Evolutionary conservation across 495 filamentous ascomycete genomes (phyloP).

Genomic region (Hypoxylon subgilvum): DNA sequence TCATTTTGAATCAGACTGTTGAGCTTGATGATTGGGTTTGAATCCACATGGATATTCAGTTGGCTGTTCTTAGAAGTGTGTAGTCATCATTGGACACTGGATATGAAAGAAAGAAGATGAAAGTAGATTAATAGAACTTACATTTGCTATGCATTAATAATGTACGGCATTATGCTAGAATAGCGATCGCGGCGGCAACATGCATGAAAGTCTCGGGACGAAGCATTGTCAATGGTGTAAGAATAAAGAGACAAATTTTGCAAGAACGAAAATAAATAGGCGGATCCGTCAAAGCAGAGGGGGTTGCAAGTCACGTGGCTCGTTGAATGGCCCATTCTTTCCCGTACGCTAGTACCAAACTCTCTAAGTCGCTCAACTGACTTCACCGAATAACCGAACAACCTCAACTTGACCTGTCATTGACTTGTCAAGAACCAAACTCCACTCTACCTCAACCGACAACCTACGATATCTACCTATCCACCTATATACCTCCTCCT

Average conservation of each 20-base stretch:
- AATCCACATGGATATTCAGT: conserved; percentile 64
- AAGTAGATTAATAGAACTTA: too few relatives aligned
- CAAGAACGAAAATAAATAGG: conserved; percentile 14
- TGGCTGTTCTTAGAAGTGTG: conserved; percentile 65
- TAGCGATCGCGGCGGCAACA: background rate
- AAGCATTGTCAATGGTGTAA: background rate
- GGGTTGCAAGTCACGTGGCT: background rate
- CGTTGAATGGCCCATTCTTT: background rate
- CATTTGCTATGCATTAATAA: conserved; percentile 19
- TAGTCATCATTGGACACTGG: conserved; percentile 52
- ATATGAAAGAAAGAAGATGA: background rate
- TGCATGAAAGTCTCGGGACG: conserved; percentile 12
- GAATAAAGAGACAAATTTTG: conserved; percentile 10
- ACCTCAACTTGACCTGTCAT: conserved; percentile 3
- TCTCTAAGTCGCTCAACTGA: conserved; percentile 28
- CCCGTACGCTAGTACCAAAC: background rate
- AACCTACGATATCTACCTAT: too few relatives aligned
- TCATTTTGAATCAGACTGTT: conserved; percentile 59
- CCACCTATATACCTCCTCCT: background rate
- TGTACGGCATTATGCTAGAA: background rate
- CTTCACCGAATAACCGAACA: conserved; percentile 14
- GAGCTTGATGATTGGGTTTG: conserved; percentile 61
- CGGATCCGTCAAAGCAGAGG: too few relatives aligned
- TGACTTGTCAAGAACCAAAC: conserved; percentile 24
- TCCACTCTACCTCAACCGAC: conserved; percentile 31